Evolutionary conservation across 1,139 yeast species (phyloP).

Genomic region (Saccharomyces hybrid): DNA sequence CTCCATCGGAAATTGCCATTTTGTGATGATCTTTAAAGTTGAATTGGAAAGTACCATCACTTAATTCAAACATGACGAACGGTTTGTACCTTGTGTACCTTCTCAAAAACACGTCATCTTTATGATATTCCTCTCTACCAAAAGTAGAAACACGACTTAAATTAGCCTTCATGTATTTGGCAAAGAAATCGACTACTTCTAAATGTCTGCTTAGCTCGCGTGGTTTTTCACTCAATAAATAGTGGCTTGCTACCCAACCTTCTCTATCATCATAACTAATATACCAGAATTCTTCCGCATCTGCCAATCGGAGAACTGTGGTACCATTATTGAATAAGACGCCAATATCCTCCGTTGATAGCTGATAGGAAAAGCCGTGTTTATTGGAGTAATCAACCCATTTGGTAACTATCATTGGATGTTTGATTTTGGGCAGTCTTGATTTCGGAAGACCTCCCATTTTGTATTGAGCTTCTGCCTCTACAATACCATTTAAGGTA

Average conservation of each 20-base stretch:
- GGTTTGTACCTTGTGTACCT: constrained; percentile 72
- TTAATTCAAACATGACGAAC: constrained; percentile 85
- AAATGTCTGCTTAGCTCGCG: constrained; percentile 58
- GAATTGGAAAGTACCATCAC: constrained; percentile 88
- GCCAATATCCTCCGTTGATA: constrained; percentile 88
- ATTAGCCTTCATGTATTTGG: constrained; percentile 75
- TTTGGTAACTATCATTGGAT: constrained; percentile 76
- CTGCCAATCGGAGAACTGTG: constrained; percentile 63
- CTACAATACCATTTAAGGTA: constrained; percentile 37
- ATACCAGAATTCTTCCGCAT: constrained; percentile 55
- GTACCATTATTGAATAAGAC: constrained; percentile 80
- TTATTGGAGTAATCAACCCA: constrained; percentile 98
- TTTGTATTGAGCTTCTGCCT: constrained; percentile 38
- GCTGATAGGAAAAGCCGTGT: constrained; percentile 90
- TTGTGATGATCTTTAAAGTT: constrained; percentile 94
- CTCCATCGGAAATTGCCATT: constrained; percentile 68
- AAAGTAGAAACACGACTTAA: constrained; percentile 61
- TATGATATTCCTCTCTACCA: constrained; percentile 35
- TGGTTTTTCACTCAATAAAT: constrained; percentile 49
- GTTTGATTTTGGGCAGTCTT: constrained; percentile 36
- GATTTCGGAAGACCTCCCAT: constrained; percentile 33
- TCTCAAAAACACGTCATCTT: constrained; percentile 66
- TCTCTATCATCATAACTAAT: constrained; percentile 50
- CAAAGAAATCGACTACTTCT: constrained; percentile 76
- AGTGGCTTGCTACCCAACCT: constrained; percentile 71